Base-by-base conservation (phyloP, 139 green algal genomes). In the Chlamydomonas asymmetrica region DNA sequence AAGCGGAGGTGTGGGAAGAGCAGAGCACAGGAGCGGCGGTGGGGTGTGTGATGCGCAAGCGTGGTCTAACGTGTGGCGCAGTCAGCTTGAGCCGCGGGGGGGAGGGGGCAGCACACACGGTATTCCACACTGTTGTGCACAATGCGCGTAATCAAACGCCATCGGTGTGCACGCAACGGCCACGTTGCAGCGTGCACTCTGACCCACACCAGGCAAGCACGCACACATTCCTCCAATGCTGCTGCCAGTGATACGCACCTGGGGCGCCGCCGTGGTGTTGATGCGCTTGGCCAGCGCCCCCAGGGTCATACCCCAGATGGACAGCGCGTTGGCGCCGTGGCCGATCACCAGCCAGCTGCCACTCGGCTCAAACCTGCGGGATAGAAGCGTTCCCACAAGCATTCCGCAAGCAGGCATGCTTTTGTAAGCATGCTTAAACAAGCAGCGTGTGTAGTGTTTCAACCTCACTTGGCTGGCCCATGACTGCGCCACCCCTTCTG, bases 271-370 rank as follows among this genome's bases (percentile, higher is more conserved):
- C 50, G 31, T 29, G 3, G 52, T 43, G 23, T 49, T 0, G 39
- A 61, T n/a, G 34, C 74, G 64, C 52, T 43, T 48, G 4, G 64
- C 50, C 40, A 49, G 48, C 49, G 48, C 32, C 52, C 13, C 52
- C 63, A 74, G 62, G 27, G 57, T 29, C 56, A 80, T 18, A 39
- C 62, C 61, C 74, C 74, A 80, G 50, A 80, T 39, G 64, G 60
- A 52, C 29, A 80, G 52, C 29, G 22, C 29, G 31, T 63, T 67
- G 38, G 37, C 39, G n/a, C 70, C 70, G 3, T 68, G 39, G 18
- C 70, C 70, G 37, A 25, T 41, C 40, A 80, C n/a, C 62, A 80
- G 64, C 74, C 74, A 80, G 52, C 50, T 57, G 52, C 74, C 74
- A 34, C 49, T 63, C 31, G 35, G 2, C 31, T 71, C 74, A 50